These are phyloP conservation scores for Aspergillus spinulosporus DNA, from an alignment of 2,329 filamentous ascomycete species.

Conservation along the genomic window DNA sequence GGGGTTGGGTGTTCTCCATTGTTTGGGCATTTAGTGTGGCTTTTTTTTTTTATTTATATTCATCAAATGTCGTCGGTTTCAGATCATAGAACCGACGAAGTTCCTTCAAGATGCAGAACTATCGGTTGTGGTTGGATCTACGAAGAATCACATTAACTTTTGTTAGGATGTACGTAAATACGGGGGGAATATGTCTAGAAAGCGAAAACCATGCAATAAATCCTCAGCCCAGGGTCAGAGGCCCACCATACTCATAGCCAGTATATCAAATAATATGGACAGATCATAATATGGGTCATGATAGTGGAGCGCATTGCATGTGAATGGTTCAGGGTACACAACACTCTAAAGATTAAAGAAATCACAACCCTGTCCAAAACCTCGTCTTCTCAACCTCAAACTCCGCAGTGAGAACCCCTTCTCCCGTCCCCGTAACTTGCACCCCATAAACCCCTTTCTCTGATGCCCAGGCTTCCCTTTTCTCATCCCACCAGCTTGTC, in stretches of 20 bases:
- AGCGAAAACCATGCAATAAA: not conserved
- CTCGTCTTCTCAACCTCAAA: conserved; percentile 64
- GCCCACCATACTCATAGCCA: not conserved
- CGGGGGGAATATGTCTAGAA: not conserved
- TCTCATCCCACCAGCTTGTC: conserved; percentile 70
- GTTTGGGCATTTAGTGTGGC: not conserved
- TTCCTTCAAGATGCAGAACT: no score
- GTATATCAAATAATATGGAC: not conserved
- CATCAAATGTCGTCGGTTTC: not conserved
- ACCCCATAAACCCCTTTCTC: conserved; percentile 64
- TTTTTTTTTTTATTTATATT: not conserved
- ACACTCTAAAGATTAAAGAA: not conserved
- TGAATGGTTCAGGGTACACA: no score
- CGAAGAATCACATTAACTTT: not conserved
- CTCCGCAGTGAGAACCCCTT: conserved; percentile 51
- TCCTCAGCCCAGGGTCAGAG: no score
- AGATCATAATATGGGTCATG: not conserved
- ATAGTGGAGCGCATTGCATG: not conserved
- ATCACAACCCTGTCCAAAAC: conserved; percentile 67
- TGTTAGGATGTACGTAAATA: not conserved
- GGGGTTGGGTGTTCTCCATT: not conserved
- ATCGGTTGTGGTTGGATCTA: not conserved
- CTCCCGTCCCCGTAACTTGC: conserved; percentile 59
- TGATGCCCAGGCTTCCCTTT: conserved; percentile 63
- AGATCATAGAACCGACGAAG: not conserved